Base-by-base conservation (phyloP, 1,284 basidiomycete species). In the Cystobasidiaceae sp. region DNA sequence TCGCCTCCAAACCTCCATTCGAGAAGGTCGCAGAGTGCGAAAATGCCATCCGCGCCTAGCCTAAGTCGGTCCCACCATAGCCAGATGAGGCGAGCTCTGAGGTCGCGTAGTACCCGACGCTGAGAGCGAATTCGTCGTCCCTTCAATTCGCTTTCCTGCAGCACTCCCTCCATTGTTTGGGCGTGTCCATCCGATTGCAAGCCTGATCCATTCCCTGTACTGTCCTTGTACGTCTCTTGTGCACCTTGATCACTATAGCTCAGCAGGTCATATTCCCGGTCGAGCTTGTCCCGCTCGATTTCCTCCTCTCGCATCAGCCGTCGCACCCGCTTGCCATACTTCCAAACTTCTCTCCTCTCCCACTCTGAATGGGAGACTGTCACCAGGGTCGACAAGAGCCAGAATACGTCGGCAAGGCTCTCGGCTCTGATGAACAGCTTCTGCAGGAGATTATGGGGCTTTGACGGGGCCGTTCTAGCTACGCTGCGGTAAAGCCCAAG, bases 41-140 rank as follows among this genome's bases (percentile, higher is more conserved):
- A 68, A 15, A 68, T 41, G 11, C 39, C 48, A 23, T 68, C 67
- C 30, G 62, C 63, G 5, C 33, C 39, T 19, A 64, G 32, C 5
- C 56, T 45, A n/a, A 60, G 30, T 17, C 67, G 45, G 28, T 64
- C 56, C 67, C 67, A 68, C 67, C 67, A 68, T 15, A 64, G 21
- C 61, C 55, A 66, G 4, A 55, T 50, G 41, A 66, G 28, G 11
- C 63, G 25, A 32, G 46, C 63, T 57, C 63, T 48, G 2, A 66
- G 39, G 33, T 66, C 55, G 13, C 63, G 44, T 25, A 66, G 51
- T 7, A 52, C 49, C 21, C 61, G 34, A 6, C 61, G 46, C 52
- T 64, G 61, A 17, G 33, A 41, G n/a, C 45, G 21, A n/a, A 64
- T 64, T 21, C 45, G 51, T 19, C n/a, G n/a, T n/a, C n/a, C n/a